Evolutionary conservation across 768 basidiomycete genomes (phyloP), one percentile per base, ranked within the genome.

Genomic region (Boletus rubroflammeus): DNA sequence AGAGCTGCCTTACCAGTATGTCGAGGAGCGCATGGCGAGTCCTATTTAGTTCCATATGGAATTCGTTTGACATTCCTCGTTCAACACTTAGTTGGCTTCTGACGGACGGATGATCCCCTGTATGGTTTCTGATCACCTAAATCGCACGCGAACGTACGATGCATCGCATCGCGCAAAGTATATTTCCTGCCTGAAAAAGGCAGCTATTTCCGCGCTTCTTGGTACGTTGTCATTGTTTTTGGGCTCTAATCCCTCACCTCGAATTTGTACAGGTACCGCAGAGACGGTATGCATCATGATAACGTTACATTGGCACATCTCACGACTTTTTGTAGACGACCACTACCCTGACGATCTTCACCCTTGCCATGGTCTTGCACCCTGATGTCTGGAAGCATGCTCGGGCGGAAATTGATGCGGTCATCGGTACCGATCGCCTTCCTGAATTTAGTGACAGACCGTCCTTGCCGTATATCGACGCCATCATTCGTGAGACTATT

Each of bases 391-490:
- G 36, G 36, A 38, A 38, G 36, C 36, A n/a, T 10, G 36, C 36
- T n/a, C 36, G n/a, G 36, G 36, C 36, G 4, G 36, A 38, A 38
- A 38, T 38, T 38, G 36, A 38, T 38, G 36, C 36, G 9, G 36
- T n/a, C 36, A n/a, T n/a, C 7, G 36, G 36, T 10, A 17, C 36
- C 9, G 17, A 3, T 38, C 36, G 36, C n/a, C 8, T 38, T n/a
- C 36, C 36, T n/a, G 14, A 38, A n/a, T 38, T 38, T n/a, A 38
- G n/a, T n/a, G 36, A 38, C n/a, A 38, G 36, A n/a, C 36, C 36
- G n/a, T 17, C 42, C 4, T 19, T 58, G 50, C 54, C 57, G 3
- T 58, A 58, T 31, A 5, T 56, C 10, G 42, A 56, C 17, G 57
- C 57, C 11, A 26, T 56, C 26, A 11, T 56, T n/a, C 50, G 55